These are phyloP conservation scores for Allium fistulosum DNA, from an alignment of 106 monocot species.

Conservation along the genomic window DNA sequence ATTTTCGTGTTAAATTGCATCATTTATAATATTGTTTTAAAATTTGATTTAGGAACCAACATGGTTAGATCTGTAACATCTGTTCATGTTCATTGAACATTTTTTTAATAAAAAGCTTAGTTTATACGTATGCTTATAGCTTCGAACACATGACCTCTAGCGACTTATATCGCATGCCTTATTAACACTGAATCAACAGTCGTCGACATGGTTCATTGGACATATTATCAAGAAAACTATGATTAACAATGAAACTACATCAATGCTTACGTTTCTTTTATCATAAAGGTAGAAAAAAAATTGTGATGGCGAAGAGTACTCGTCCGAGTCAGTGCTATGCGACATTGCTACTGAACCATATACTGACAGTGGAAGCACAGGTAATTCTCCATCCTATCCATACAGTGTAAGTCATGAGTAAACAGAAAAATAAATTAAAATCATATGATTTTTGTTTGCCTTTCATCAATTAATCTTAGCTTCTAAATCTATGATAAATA, in stretches of 20 bases:
- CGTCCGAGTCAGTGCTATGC: constrained; percentile 67
- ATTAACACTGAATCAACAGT: background rate
- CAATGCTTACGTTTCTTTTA: constrained; percentile 75
- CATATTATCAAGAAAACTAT: background rate
- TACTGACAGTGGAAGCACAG: constrained; percentile 87
- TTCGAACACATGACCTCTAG: too few species aligned
- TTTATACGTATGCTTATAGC: too few species aligned
- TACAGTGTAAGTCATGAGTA: background rate
- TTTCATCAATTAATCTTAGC: too few species aligned
- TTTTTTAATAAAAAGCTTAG: too few species aligned
- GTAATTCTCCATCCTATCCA: constrained; percentile 80
- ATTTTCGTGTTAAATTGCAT: too few species aligned
- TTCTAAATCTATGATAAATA: too few species aligned
- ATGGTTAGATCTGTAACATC: too few species aligned
- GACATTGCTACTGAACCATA: constrained; percentile 96
- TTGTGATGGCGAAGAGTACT: constrained; percentile 82
- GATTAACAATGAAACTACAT: background rate
- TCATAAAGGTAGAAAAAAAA: constrained; percentile 99
- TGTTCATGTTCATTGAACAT: too few species aligned
- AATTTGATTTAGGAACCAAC: too few species aligned
- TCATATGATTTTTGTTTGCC: too few species aligned
- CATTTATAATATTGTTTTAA: too few species aligned
- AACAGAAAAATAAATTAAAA: constrained; percentile 6
- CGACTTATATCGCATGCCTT: background rate
- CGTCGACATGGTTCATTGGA: background rate